phyloP scores from a whole-genome alignment of 2,329 filamentous ascomycete genomes.

The Nectriaceae sp. region DNA sequence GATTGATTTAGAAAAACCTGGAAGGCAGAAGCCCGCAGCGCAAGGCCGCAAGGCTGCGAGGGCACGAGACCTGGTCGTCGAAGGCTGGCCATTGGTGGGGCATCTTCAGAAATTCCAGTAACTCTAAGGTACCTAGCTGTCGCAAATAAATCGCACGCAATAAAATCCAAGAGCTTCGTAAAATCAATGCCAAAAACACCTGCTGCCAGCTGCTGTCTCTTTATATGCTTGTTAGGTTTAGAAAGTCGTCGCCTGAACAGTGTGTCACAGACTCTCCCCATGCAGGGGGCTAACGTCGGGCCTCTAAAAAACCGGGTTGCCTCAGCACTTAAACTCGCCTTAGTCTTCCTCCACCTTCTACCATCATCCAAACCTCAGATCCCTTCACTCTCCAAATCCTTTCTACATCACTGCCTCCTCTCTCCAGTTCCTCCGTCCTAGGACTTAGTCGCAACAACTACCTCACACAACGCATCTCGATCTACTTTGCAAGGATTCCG shows the following conservation, averaged over 20 bases:
- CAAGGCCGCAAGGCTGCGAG: neutral
- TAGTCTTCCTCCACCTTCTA: neutral
- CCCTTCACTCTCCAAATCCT: too few species aligned
- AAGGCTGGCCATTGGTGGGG: slow-evolving; percentile 24
- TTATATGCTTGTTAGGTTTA: slow-evolving; percentile 32
- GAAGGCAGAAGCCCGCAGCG: too few species aligned
- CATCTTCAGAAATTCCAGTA: slow-evolving; percentile 17
- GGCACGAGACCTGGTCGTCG: slow-evolving; percentile 30
- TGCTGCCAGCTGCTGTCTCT: slow-evolving; percentile 8
- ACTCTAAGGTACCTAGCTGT: neutral
- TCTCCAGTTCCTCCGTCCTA: too few species aligned
- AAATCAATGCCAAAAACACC: neutral
- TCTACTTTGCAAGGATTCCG: too few species aligned
- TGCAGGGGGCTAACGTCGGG: neutral
- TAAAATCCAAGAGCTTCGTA: too few species aligned
- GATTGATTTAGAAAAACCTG: too few species aligned
- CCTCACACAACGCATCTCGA: too few species aligned
- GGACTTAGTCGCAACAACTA: too few species aligned
- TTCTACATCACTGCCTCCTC: too few species aligned
- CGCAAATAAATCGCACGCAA: too few species aligned
- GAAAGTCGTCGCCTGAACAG: slow-evolving; percentile 20
- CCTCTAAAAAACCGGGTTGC: neutral
- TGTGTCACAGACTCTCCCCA: slow-evolving; percentile 15
- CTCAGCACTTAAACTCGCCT: too few species aligned
- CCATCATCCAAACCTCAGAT: neutral